Conservation (phyloP, 2,329 filamentous ascomycete genomes). For the Pseudogymnoascus sp. region DNA sequence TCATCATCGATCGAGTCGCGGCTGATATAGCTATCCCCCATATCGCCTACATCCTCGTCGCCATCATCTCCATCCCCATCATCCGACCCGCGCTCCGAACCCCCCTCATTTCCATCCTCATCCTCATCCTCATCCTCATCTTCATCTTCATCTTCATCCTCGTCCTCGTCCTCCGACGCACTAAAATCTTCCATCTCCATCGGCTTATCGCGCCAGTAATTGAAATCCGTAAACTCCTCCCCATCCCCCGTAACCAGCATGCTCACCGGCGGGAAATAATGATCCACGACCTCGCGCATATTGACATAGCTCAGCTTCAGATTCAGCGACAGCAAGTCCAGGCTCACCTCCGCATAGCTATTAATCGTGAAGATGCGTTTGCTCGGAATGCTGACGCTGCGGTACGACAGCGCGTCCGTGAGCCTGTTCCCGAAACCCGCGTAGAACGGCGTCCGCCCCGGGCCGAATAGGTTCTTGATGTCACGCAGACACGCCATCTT, state of each 20-base stretch:
- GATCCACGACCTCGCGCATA: slow-evolving; percentile 94
- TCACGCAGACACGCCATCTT: slow-evolving; percentile 98
- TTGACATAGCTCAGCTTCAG: slow-evolving; percentile 95
- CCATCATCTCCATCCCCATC: slow-evolving; percentile 44
- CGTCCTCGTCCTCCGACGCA: slow-evolving; percentile 62
- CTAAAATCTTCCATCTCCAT: slow-evolving; percentile 84
- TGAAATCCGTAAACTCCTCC: slow-evolving; percentile 95
- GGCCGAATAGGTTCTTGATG: slow-evolving; percentile 79
- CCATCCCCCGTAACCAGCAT: slow-evolving; percentile 81
- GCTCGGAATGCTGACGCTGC: slow-evolving; percentile 88
- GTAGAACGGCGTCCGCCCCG: slow-evolving; percentile 77
- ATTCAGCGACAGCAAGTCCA: slow-evolving; percentile 84
- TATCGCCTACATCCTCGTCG: slow-evolving; percentile 42
- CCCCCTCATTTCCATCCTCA: slow-evolving; percentile 40
- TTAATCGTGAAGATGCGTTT: slow-evolving; percentile 98
- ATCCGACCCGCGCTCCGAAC: slow-evolving; percentile 34
- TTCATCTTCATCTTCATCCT: slow-evolving; percentile 44
- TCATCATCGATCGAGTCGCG: slow-evolving; percentile 40
- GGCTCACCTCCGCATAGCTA: slow-evolving; percentile 86
- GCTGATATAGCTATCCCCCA: slow-evolving; percentile 50
- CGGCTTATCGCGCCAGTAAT: slow-evolving; percentile 83
- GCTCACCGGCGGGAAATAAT: slow-evolving; percentile 91
- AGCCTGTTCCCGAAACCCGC: slow-evolving; percentile 95
- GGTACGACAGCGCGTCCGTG: slow-evolving; percentile 92
- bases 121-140: slow-evolving; percentile 44